These are phyloP conservation scores for Kwoniella shivajii DNA, from an alignment of 1,284 basidiomycete genomes.

Conservation along the genomic window DNA sequence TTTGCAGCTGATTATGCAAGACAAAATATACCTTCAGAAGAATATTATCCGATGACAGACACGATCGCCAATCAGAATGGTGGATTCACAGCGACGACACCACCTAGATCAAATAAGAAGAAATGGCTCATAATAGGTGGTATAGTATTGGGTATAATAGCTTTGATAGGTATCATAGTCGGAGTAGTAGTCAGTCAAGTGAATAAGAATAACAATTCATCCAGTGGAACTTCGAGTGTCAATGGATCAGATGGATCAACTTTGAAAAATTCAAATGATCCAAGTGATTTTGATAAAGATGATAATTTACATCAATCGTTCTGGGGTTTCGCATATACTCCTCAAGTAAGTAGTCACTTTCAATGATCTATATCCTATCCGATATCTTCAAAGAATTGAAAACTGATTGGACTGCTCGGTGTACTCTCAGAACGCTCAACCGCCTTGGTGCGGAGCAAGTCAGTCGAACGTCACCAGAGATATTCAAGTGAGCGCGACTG, in stretches of 20 bases:
- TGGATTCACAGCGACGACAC: not conserved
- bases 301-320: slow-evolving; percentile 64
- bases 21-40: slow-evolving; percentile 36
- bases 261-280: slow-evolving; percentile 61
- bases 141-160: slow-evolving; percentile 33
- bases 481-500: slow-evolving; percentile 44
- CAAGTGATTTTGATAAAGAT: slow-evolving; percentile 67
- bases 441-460: slow-evolving; percentile 54
- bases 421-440: slow-evolving; percentile 14
- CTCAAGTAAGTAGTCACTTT: slow-evolving; percentile 54
- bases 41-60: slow-evolving; percentile 25
- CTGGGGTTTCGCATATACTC: slow-evolving; percentile 75
- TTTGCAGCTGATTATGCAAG: slow-evolving; percentile 21
- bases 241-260: slow-evolving; percentile 7
- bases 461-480: slow-evolving; percentile 57
- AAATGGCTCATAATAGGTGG: slow-evolving; percentile 31
- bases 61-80: not conserved
- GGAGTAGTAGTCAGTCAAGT: slow-evolving; percentile 39
- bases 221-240: slow-evolving; percentile 7
- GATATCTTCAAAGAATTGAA: not conserved
- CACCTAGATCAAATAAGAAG: slow-evolving; percentile 20
- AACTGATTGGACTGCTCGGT: not conserved
- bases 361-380: not conserved
- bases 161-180: slow-evolving; percentile 33
- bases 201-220: slow-evolving; percentile 21